Conservation (phyloP, 2,329 filamentous ascomycete genomes). For the Metarhizium rileyi region DNA sequence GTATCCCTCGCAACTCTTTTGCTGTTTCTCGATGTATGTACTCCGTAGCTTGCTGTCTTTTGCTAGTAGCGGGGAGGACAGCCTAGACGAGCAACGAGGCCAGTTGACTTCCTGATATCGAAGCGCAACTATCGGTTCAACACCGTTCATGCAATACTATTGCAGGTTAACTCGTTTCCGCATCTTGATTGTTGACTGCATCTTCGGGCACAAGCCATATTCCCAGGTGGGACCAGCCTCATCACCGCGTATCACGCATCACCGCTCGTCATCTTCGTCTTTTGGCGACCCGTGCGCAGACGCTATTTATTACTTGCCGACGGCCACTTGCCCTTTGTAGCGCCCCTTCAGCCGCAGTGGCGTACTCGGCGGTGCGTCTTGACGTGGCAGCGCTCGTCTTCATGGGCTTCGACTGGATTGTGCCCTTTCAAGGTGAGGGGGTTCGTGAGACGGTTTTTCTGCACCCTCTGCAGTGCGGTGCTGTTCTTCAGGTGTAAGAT, state of each 20-base stretch:
- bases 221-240: slow-evolving; percentile 39
- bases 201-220: too few relatives aligned
- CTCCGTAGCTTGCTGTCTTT: too few relatives aligned
- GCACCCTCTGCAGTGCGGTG: slow-evolving; percentile 38
- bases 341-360: slow-evolving; percentile 41
- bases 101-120: too few relatives aligned
- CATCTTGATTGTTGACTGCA: background rate
- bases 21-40: too few relatives aligned
- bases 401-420: slow-evolving; percentile 46
- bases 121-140: too few relatives aligned
- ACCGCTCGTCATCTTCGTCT: slow-evolving; percentile 31
- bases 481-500: slow-evolving; percentile 61
- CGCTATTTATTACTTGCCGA: slow-evolving; percentile 37
- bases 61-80: too few relatives aligned
- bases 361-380: slow-evolving; percentile 38
- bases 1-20: too few relatives aligned
- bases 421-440: slow-evolving; percentile 36
- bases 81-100: too few relatives aligned
- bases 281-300: slow-evolving; percentile 37
- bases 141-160: too few relatives aligned
- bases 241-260: slow-evolving; percentile 47
- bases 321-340: slow-evolving; percentile 39
- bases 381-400: slow-evolving; percentile 41
- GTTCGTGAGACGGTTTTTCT: slow-evolving; percentile 46
- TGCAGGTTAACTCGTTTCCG: too few relatives aligned